Evolutionary conservation across 257 asterid species (phyloP), one percentile per base, ranked within the genome.

Genomic region (Osmanthus fragrans): DNA sequence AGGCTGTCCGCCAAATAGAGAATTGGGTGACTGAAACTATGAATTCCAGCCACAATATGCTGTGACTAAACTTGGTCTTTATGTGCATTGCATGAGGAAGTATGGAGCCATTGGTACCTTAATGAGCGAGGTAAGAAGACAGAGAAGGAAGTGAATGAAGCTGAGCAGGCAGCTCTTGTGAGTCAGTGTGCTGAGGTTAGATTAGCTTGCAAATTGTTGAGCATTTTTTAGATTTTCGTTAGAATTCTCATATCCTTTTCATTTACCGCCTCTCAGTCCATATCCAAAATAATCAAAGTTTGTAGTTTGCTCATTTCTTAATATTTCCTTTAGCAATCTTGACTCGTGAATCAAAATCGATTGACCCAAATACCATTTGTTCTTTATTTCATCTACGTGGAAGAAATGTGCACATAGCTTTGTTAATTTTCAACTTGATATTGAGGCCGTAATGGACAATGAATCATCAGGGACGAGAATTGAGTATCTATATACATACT

Each of bases 21-120:
- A 37, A 37, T 37, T 37, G 40, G 40, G 10, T 37, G 11, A 7
- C 2, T 0, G 97, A 91, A 93, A 92, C 92, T 94, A 90, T 5
- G 94, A 97, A 3, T 93, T 87, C 89, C 99, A 95, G 85, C 97
- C 97, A 42, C 98, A 95, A 54, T 93, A 95, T 21, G 92, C 96
- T 0, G 99, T 95, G 68, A 88, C 99, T 0, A 98, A 95, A 89
- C 88, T 95, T 25, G 94, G 80, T 4, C 96, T 93, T 2, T 91
- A 95, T 4, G 97, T 93, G 89, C 88, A 87, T 2, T 86, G 92
- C 83, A 91, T 97, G 83, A 80, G 82, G 73, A 93, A 93, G 87
- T 92, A 92, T 71, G 90, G 81, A 74, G 97, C 97, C 27, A 25
- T 92, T 2, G 98, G 98, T 27, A 91, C 97, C 21, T 36, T 36